Conservation (phyloP, 108 stramenopile genomes). For the Pseudonitzschia pungens region DNA sequence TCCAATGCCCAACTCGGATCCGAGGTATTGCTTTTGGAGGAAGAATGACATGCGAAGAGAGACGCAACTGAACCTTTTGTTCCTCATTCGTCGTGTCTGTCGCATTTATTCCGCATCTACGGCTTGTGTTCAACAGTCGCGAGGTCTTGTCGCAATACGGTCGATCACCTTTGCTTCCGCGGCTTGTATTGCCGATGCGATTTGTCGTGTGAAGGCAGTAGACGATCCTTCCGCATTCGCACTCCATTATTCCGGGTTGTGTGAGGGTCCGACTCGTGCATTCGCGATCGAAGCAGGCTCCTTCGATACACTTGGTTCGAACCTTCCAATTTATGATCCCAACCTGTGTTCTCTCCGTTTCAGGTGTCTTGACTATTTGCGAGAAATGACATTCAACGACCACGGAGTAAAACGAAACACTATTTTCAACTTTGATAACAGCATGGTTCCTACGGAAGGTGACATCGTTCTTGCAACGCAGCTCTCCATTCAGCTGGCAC, state of each 20-base stretch:
- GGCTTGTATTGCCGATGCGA: slow-evolving; percentile 95
- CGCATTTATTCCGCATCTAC: slow-evolving; percentile 91
- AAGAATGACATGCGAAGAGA: slow-evolving; percentile 88
- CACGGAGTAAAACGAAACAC: slow-evolving; percentile 75
- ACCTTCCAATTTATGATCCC: slow-evolving; percentile 93
- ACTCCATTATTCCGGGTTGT: slow-evolving; percentile 93
- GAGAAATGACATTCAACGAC: slow-evolving; percentile 63
- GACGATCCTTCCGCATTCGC: slow-evolving; percentile 95
- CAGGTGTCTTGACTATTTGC: slow-evolving; percentile 94
- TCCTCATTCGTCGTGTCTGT: slow-evolving; percentile 86
- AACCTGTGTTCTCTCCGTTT: slow-evolving; percentile 80
- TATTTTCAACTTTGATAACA: slow-evolving; percentile 88
- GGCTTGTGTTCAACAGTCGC: slow-evolving; percentile 90
- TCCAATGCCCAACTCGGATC: slow-evolving; percentile 90
- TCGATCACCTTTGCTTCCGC: slow-evolving; percentile 94
- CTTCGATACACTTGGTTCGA: slow-evolving; percentile 92
- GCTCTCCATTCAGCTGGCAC: slow-evolving; percentile 76
- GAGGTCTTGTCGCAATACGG: slow-evolving; percentile 96
- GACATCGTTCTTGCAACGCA: slow-evolving; percentile 83
- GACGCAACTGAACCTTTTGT: slow-evolving; percentile 84
- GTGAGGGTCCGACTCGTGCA: slow-evolving; percentile 93
- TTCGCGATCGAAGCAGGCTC: slow-evolving; percentile 95
- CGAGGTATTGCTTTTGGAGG: slow-evolving; percentile 93
- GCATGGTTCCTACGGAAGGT: slow-evolving; percentile 69
- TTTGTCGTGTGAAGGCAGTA: slow-evolving; percentile 88